Conservation (phyloP, 345 rosid genomes). For the Zanthoxylum bungeanum region DNA sequence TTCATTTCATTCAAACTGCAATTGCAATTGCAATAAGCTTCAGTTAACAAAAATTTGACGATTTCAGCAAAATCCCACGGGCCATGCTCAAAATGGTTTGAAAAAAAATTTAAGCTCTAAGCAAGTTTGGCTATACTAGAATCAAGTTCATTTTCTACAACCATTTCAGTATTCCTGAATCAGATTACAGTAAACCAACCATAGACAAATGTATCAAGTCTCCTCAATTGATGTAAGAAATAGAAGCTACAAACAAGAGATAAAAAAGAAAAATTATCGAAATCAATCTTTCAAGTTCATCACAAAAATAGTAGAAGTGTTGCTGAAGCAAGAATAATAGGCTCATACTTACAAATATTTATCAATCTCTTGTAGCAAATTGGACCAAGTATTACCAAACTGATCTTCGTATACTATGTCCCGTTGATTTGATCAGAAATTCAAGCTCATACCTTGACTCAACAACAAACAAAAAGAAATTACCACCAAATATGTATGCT, state of each 20-base stretch:
- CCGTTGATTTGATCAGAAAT: background rate
- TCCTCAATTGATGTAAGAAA: background rate
- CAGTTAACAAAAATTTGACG: background rate
- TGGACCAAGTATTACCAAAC: background rate
- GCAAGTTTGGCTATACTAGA: background rate
- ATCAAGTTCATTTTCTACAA: background rate
- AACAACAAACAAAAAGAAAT: constrained; percentile 12
- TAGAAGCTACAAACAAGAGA: background rate
- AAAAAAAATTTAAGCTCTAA: background rate
- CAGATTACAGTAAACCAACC: background rate
- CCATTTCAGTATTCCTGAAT: background rate
- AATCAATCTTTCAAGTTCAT: constrained; percentile 1
- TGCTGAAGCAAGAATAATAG: background rate
- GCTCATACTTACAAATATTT: constrained; percentile 9
- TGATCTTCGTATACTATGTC: background rate
- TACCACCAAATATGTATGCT: background rate
- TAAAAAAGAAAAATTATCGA: background rate
- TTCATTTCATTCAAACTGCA: background rate
- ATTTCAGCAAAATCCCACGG: background rate
- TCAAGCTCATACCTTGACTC: constrained; percentile 13
- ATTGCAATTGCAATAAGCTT: background rate
- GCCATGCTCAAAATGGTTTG: background rate
- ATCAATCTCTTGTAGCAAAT: constrained; percentile 9
- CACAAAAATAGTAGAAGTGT: background rate
- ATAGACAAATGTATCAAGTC: background rate